Conservation (phyloP, 2,329 filamentous ascomycete genomes). For the Aspergillus melleus region DNA sequence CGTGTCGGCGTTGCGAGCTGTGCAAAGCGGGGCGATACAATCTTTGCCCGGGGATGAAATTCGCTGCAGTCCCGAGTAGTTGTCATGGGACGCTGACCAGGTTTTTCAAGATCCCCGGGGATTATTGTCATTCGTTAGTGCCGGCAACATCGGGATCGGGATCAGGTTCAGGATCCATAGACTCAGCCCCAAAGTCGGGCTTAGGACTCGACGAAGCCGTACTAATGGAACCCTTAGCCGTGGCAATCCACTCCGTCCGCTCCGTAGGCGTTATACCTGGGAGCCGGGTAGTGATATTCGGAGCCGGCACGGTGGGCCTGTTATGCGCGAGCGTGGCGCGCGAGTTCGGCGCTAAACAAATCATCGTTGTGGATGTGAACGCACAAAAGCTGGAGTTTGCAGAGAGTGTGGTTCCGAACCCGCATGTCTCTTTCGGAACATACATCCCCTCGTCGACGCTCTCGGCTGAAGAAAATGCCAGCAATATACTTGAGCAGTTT, state of each 20-base stretch:
- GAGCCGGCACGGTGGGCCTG: constrained; percentile 64
- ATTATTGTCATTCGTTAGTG: constrained; percentile 42
- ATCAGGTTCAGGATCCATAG: too few relatives aligned
- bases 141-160: too few relatives aligned
- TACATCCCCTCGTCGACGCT: constrained; percentile 10
- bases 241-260: constrained; percentile 48
- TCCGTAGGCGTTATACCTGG: constrained; percentile 42
- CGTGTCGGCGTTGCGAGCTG: constrained; percentile 35
- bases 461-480: constrained; percentile 26
- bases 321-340: constrained; percentile 64
- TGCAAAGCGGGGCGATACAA: constrained; percentile 45
- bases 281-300: constrained; percentile 56
- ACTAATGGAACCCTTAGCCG: constrained; percentile 51
- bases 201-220: constrained; percentile 45
- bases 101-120: constrained; percentile 39
- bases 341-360: constrained; percentile 58
- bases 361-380: constrained; percentile 64
- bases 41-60: constrained; percentile 41
- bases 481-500: constrained; percentile 26
- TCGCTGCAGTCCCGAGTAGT: constrained; percentile 42
- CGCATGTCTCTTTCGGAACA: constrained; percentile 7
- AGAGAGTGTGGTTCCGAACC: constrained; percentile 7
- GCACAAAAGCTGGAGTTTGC: constrained; percentile 60
- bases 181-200: too few relatives aligned
- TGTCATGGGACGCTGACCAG: constrained; percentile 40